Evolutionary conservation across 306 rosid genomes (phyloP), one percentile per base, ranked within the genome.

Genomic region (Ammopiptanthus mongolicus): DNA sequence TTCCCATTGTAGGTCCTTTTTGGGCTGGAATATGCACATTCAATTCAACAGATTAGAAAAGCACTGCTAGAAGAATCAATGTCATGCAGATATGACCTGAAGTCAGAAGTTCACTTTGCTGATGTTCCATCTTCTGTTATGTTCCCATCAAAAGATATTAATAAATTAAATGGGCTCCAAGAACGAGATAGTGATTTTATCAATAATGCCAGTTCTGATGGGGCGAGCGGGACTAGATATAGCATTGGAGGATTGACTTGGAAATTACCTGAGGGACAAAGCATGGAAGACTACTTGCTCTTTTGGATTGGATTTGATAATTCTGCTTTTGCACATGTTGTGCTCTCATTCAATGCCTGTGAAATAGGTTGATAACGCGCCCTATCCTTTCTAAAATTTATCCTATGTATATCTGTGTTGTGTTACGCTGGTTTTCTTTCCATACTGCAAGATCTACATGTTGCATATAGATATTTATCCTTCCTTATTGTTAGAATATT

Each of bases 291-390:
- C 64, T 87, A 81, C 87, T 69, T 75, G 71, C 80, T 94, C 65
- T 87, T 91, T 77, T 94, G 97, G 97, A 94, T 94, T 53, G 97
- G 98, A 65, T 80, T 64, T 39, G 91, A 89, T 59, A 88, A 88
- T 85, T 82, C 98, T 8, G 96, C 97, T 75, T 94, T 94, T 73
- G 89, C 93, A 33, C 91, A 86, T 87, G 85, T 85, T 62, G 96
- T 91, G 70, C 86, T 94, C 57, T 91, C 96, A 36, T 90, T 88
- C 79, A 90, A 91, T 86, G 76, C 85, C 53, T 91, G 96, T 80
- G 96, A 91, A 79, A 94, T 90, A 94, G 97, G 97, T 93, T 83
- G 48, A 66, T 59, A 60, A 44, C 37, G 56, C 73, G 46, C 21
- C 44, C 46, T 22, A 12, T 66, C 29, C 31, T 56, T 56, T 12